These are phyloP conservation scores for Ustilaginoidea virens DNA, from an alignment of 2,329 filamentous ascomycete species.

Conservation along the genomic window DNA sequence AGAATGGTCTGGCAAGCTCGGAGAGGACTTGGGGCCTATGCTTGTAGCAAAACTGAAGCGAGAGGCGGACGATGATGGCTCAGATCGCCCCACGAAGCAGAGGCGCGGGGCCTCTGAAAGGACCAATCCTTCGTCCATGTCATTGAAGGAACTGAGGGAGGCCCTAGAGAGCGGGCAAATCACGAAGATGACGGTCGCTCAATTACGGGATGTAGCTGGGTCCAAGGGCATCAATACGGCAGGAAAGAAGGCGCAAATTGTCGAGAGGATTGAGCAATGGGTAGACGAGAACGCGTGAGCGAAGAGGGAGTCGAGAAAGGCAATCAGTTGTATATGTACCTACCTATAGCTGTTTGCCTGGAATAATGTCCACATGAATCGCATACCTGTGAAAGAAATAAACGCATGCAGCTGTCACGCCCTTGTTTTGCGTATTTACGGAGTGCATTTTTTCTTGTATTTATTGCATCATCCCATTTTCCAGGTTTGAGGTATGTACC, in stretches of 20 bases:
- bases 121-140: conserved; percentile 19
- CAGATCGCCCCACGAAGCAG: conserved; percentile 30
- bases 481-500: too few species aligned
- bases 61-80: conserved; percentile 28
- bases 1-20: conserved; percentile 59
- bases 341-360: too few species aligned
- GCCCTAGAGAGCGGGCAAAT: conserved; percentile 30
- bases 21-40: conserved; percentile 31
- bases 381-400: too few species aligned
- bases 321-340: too few species aligned
- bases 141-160: conserved; percentile 29
- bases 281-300: conserved; percentile 26
- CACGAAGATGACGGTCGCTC: conserved; percentile 37
- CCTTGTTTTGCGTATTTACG: too few species aligned
- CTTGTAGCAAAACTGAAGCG: conserved; percentile 31
- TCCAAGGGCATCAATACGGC: conserved; percentile 30
- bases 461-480: too few species aligned
- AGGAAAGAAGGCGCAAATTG: conserved; percentile 37
- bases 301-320: not conserved
- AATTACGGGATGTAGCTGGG: conserved; percentile 33
- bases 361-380: too few species aligned
- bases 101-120: conserved; percentile 20
- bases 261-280: conserved; percentile 42
- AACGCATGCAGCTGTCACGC: too few species aligned
- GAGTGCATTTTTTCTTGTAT: too few species aligned